phyloP scores from a whole-genome alignment of 257 asterid species.

The Ilex asprella region DNA sequence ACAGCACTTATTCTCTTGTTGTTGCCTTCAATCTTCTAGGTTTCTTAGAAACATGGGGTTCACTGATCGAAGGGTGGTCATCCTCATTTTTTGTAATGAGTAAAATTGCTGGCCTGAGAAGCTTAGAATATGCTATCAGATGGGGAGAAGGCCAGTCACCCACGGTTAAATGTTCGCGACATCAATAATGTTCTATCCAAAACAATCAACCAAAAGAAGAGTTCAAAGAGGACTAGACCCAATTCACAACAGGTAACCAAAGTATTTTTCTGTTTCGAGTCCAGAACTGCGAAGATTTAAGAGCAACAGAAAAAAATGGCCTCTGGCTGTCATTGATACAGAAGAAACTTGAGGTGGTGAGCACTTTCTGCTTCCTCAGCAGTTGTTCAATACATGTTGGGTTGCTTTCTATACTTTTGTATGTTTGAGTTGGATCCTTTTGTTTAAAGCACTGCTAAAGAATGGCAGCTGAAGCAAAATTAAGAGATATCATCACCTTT shows the following conservation, averaged over 20 bases:
- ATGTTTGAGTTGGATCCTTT: background rate
- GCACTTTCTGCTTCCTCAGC: conserved; percentile 12
- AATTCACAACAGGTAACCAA: conserved; percentile 55
- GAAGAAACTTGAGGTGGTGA: conserved; percentile 9
- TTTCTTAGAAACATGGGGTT: conserved; percentile 36
- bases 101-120: conserved; percentile 36
- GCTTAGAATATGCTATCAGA: conserved; percentile 45
- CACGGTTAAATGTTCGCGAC: conserved; percentile 39
- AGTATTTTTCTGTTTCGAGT: background rate
- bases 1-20: background rate
- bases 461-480: background rate
- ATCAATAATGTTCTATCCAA: conserved; percentile 46
- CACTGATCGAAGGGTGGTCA: conserved; percentile 25
- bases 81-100: conserved; percentile 40
- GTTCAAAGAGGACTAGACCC: conserved; percentile 78
- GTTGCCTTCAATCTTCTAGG: conserved; percentile 6
- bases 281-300: background rate
- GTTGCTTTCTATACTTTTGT: conserved; percentile 1
- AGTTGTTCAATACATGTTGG: conserved; percentile 9
- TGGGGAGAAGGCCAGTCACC: conserved; percentile 21
- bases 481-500: conserved; percentile 7
- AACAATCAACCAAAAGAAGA: conserved; percentile 57
- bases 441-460: background rate
- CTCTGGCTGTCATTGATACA: conserved; percentile 7
- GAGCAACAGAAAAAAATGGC: conserved; percentile 12